Evolutionary conservation across 1,139 yeast species (phyloP).

Genomic region (Suhomyces chickasaworum): DNA sequence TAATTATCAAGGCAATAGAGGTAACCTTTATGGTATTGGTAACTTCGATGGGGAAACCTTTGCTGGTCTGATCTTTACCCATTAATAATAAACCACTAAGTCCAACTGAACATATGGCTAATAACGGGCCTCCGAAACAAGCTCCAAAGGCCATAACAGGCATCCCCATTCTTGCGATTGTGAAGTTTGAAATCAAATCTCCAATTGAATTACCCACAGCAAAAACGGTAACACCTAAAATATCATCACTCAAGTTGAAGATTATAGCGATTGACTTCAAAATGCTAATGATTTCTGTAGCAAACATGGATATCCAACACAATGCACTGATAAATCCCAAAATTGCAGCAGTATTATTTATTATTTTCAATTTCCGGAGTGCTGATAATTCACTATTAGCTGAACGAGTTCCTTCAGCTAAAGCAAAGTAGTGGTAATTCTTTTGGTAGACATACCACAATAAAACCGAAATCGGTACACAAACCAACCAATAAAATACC

Average conservation of each 20-base stretch:
- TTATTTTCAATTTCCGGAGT: conserved; percentile 14
- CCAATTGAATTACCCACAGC: conserved; percentile 94
- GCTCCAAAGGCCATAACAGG: conserved; percentile 94
- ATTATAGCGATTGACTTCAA: conserved; percentile 64
- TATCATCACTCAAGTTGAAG: conserved; percentile 70
- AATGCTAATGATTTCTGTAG: conserved; percentile 72
- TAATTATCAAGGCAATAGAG: conserved; percentile 36
- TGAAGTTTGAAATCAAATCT: conserved; percentile 81
- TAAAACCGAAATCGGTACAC: background rate
- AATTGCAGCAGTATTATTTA: conserved; percentile 41
- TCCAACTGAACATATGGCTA: conserved; percentile 49
- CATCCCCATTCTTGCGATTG: conserved; percentile 83
- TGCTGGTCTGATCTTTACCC: conserved; percentile 16
- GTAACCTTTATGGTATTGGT: conserved; percentile 23
- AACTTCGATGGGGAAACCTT: conserved; percentile 16
- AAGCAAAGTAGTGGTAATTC: conserved; percentile 4
- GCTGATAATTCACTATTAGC: background rate
- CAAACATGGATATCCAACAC: conserved; percentile 73
- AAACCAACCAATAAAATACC: conserved; percentile 6
- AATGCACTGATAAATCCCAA: conserved; percentile 71
- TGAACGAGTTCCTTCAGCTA: conserved; percentile 2
- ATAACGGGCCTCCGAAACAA: conserved; percentile 89
- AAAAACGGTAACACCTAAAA: conserved; percentile 78
- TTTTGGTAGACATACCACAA: conserved; percentile 2
- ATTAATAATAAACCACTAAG: conserved; percentile 62